Conservation (phyloP, 306 rosid species). For the Prunus salicina region DNA sequence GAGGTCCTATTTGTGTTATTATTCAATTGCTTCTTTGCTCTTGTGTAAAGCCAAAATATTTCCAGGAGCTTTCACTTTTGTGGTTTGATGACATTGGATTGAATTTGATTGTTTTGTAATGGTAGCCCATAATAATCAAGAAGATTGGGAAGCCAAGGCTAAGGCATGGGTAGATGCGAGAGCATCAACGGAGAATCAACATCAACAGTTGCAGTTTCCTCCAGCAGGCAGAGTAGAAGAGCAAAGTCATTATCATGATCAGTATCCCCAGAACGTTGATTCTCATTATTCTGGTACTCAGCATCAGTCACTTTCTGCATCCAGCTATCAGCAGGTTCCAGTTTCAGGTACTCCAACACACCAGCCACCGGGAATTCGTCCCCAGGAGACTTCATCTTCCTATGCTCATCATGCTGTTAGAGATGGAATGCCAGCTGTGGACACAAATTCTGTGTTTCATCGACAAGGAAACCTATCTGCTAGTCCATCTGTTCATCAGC, state of each 20-base stretch:
- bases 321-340: slow-evolving; percentile 70
- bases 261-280: slow-evolving; percentile 58
- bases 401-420: slow-evolving; percentile 46
- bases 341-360: slow-evolving; percentile 48
- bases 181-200: slow-evolving; percentile 69
- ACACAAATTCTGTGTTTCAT: slow-evolving; percentile 49
- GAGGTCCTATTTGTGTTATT: not conserved
- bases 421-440: slow-evolving; percentile 54
- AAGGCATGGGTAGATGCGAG: slow-evolving; percentile 98
- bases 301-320: slow-evolving; percentile 57
- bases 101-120: slow-evolving; percentile 1
- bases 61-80: not conserved
- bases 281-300: slow-evolving; percentile 49
- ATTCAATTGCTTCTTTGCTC: not conserved
- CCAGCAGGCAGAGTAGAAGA: slow-evolving; percentile 66
- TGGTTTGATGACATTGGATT: not conserved
- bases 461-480: slow-evolving; percentile 56
- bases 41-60: not conserved
- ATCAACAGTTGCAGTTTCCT: slow-evolving; percentile 59
- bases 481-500: slow-evolving; percentile 84
- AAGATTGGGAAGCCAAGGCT: slow-evolving; percentile 97
- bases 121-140: slow-evolving; percentile 56
- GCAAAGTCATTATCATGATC: slow-evolving; percentile 68
- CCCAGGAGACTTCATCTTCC: slow-evolving; percentile 52
- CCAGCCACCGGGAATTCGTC: slow-evolving; percentile 39